phyloP scores from a whole-genome alignment of 768 basidiomycete genomes.

The Pisolithus marmoratus region DNA sequence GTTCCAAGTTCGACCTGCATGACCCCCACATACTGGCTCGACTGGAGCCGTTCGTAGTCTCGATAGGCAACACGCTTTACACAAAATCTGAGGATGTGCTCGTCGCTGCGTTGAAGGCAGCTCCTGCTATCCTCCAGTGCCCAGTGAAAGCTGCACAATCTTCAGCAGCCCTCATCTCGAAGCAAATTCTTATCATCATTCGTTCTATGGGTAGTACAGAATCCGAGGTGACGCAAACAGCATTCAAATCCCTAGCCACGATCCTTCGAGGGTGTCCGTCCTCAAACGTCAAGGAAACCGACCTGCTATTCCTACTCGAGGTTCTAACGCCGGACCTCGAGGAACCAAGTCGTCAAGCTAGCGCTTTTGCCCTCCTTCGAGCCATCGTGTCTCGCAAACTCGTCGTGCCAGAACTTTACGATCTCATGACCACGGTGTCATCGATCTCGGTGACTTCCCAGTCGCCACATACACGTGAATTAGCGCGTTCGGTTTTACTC shows the following conservation, averaged over 20 bases:
- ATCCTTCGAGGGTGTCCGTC: slow-evolving; percentile 86
- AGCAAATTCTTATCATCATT: slow-evolving; percentile 79
- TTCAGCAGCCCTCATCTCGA: slow-evolving; percentile 76
- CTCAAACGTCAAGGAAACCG: slow-evolving; percentile 82
- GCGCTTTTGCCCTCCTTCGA: slow-evolving; percentile 84
- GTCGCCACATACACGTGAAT: slow-evolving; percentile 84
- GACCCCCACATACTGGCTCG: slow-evolving; percentile 71
- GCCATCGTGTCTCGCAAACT: slow-evolving; percentile 89
- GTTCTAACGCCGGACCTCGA: slow-evolving; percentile 87
- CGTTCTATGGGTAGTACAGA: slow-evolving; percentile 81
- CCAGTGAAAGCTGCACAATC: slow-evolving; percentile 71
- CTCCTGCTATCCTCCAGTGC: slow-evolving; percentile 76
- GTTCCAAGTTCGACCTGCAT: slow-evolving; percentile 81
- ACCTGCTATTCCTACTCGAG: slow-evolving; percentile 81
- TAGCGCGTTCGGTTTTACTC: slow-evolving; percentile 81
- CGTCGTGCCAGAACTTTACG: slow-evolving; percentile 94
- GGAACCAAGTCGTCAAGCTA: slow-evolving; percentile 77
- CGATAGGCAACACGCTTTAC: slow-evolving; percentile 90
- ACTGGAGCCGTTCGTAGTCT: slow-evolving; percentile 78
- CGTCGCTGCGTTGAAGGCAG: slow-evolving; percentile 68
- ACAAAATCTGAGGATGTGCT: slow-evolving; percentile 74
- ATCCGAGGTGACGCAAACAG: slow-evolving; percentile 83
- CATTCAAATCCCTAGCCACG: slow-evolving; percentile 78
- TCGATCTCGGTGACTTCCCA: slow-evolving; percentile 93
- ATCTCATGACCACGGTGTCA: slow-evolving; percentile 89